These are phyloP conservation scores for Pyracantha coccinea DNA, from an alignment of 331 rosid genomes.

Conservation along the genomic window DNA sequence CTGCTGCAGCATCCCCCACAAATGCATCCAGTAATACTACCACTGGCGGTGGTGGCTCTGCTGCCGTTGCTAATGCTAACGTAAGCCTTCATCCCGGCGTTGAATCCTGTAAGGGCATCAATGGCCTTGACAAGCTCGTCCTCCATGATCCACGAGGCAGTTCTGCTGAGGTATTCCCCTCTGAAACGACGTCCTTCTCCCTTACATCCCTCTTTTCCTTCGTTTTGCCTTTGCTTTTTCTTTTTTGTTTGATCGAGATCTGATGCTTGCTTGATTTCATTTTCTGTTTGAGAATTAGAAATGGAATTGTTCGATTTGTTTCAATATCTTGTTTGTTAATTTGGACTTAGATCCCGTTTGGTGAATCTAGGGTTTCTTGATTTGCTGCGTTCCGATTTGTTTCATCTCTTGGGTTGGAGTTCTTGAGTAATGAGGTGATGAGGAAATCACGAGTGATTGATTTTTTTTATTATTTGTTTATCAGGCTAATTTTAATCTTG, in stretches of 20 bases:
- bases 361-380: constrained; percentile 1
- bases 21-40: not conserved
- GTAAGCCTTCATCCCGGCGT: constrained; percentile 1
- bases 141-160: constrained; percentile 69
- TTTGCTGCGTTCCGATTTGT: not conserved
- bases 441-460: not conserved
- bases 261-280: not conserved
- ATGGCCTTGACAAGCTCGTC: constrained; percentile 67
- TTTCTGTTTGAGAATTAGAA: not conserved
- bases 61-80: not conserved
- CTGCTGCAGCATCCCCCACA: not conserved
- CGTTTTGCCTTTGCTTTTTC: too few relatives aligned
- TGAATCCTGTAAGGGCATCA: constrained; percentile 46
- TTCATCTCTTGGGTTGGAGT: constrained; percentile 1
- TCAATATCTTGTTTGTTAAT: not conserved
- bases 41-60: not conserved
- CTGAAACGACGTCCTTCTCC: not conserved
- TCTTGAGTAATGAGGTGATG: not conserved
- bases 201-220: too few relatives aligned
- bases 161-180: constrained; percentile 52
- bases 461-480: not conserved
- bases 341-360: not conserved
- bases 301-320: not conserved
- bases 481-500: not conserved
- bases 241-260: not conserved